Conservation (phyloP, 2,329 filamentous ascomycete genomes). For the Fusarium buharicum region DNA sequence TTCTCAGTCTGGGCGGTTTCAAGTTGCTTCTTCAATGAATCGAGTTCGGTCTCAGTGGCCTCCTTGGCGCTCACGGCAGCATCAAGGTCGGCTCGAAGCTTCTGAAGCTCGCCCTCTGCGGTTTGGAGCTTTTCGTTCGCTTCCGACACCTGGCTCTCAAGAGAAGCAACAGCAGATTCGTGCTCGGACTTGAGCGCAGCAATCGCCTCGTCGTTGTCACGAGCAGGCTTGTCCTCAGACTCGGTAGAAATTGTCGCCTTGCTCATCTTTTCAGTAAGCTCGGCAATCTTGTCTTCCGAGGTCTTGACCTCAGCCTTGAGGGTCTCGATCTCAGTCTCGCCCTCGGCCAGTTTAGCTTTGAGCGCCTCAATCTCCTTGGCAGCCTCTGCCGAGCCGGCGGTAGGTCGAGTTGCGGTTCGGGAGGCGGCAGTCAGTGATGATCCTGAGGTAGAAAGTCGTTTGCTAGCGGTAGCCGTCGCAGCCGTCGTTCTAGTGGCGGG, state of each 20-base stretch:
- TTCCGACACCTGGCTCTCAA: slow-evolving; percentile 61
- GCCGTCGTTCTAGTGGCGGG: slow-evolving; percentile 53
- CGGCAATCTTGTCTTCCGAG: slow-evolving; percentile 65
- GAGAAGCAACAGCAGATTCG: slow-evolving; percentile 58
- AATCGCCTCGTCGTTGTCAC: slow-evolving; percentile 57
- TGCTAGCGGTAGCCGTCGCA: slow-evolving; percentile 58
- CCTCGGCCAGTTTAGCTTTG: slow-evolving; percentile 67
- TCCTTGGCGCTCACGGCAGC: slow-evolving; percentile 62
- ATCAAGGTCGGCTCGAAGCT: slow-evolving; percentile 60
- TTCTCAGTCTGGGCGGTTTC: slow-evolving; percentile 53
- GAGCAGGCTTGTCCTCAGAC: slow-evolving; percentile 54
- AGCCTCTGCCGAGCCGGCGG: slow-evolving; percentile 55
- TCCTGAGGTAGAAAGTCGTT: slow-evolving; percentile 65
- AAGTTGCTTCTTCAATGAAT: slow-evolving; percentile 61
- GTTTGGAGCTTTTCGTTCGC: slow-evolving; percentile 61
- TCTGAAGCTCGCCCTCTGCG: slow-evolving; percentile 62
- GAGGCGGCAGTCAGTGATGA: slow-evolving; percentile 51
- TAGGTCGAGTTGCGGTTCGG: slow-evolving; percentile 54
- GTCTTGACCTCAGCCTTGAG: slow-evolving; percentile 66
- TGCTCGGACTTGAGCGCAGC: slow-evolving; percentile 62
- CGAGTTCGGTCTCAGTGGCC: slow-evolving; percentile 59
- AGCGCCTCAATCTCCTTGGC: slow-evolving; percentile 69
- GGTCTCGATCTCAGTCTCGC: slow-evolving; percentile 66
- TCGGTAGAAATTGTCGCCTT: slow-evolving; percentile 52
- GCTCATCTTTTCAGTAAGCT: slow-evolving; percentile 63